These are phyloP conservation scores for Schizosaccharomyces cryophilus DNA, from an alignment of 805 yeast genomes.

Conservation along the genomic window DNA sequence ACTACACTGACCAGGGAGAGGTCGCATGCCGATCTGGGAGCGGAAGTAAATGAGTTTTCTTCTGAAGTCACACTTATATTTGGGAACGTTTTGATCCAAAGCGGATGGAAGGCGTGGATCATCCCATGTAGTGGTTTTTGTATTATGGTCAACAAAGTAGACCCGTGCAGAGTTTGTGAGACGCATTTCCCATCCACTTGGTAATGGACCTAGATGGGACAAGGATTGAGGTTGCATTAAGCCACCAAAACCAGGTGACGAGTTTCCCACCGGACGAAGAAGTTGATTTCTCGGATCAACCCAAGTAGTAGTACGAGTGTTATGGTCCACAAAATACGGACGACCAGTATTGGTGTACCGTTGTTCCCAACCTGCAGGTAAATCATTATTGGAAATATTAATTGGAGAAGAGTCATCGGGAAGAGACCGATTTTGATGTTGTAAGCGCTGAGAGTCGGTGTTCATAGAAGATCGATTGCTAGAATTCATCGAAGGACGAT, in stretches of 20 bases:
- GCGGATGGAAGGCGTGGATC: slow-evolving; percentile 96
- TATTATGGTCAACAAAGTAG: slow-evolving; percentile 94
- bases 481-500: slow-evolving; percentile 34
- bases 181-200: slow-evolving; percentile 99
- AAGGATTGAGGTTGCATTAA: slow-evolving; percentile 87
- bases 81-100: slow-evolving; percentile 93
- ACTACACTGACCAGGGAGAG: slow-evolving; percentile 95
- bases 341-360: slow-evolving; percentile 94
- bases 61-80: slow-evolving; percentile 95
- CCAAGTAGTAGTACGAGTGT: slow-evolving; percentile 99
- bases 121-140: slow-evolving; percentile 98
- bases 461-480: slow-evolving; percentile 21
- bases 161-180: slow-evolving; percentile 95
- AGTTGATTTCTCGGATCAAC: slow-evolving; percentile 98
- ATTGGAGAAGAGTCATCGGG: slow-evolving; percentile 28
- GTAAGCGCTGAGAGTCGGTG: slow-evolving; percentile 72
- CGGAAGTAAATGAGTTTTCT: slow-evolving; percentile 92
- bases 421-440: slow-evolving; percentile 70
- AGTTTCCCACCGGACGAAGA: slow-evolving; percentile 46
- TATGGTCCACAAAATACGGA: slow-evolving; percentile 94
- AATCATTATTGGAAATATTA: slow-evolving; percentile 63
- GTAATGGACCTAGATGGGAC: slow-evolving; percentile 89
- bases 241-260: slow-evolving; percentile 19
- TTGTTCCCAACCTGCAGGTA: slow-evolving; percentile 98
- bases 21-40: slow-evolving; percentile 92